Base-by-base conservation (phyloP, 768 basidiomycete species). In the Cantharellus anzutake region DNA sequence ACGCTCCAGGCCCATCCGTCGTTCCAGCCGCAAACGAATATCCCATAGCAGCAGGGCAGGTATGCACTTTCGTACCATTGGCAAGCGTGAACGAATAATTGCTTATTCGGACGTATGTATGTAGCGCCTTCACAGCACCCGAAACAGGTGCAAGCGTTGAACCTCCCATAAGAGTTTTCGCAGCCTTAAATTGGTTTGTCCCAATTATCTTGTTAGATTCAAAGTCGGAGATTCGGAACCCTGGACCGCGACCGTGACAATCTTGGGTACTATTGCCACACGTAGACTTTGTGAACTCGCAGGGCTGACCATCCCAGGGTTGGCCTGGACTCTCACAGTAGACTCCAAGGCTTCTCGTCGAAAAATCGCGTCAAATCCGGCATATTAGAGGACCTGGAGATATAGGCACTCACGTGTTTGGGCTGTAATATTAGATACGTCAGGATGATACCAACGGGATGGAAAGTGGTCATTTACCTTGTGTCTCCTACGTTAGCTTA, bases 31-130 rank as follows among this genome's bases (percentile, higher is more conserved):
- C 86, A 64, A 88, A 88, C 0, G 78, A 74, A 68, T 74, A 86
- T 5, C 86, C 86, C 70, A 86, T 72, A 53, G 84, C 86, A 62
- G 86, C 74, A n/a, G 84, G 83, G 66, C 86, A 89, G 0, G 86
- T 89, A 37, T 74, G 74, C 40, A 79, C 81, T 3, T 69, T 72
- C 2, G 81, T 82, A 39, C 86, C 84, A 64, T 86, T 82, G 2
- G 79, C 71, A 16, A 87, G 71, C 4, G 69, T 68, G 68, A 88
- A 87, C 1, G 76, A 74, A 63, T 14, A 65, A 37, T 60, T 80
- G 51, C 64, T 83, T 86, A 89, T 87, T 61, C 81, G 70, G 65
- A 87, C 65, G 65, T 84, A 80, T 1, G 76, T 73, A 65, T 86
- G 86, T n/a, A 84, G 81, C 60, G 78, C 81, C 64, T 76, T 78